Base-by-base conservation (phyloP, 169 alveolate genomes). In the Cryptosporidium ubiquitum region DNA sequence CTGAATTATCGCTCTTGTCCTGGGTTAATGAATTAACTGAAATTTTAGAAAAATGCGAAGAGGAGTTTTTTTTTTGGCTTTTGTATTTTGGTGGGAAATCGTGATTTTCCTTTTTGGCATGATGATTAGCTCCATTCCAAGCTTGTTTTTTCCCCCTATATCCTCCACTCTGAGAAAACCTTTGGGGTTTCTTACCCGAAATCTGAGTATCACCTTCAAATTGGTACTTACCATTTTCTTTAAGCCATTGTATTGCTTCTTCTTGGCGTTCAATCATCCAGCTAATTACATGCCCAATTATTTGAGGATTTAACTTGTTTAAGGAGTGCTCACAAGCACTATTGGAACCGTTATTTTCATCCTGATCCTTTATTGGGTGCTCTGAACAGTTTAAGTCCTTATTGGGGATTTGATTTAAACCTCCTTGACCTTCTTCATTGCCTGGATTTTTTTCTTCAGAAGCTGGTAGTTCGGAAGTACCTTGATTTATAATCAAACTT, bases 261-360 rank as follows among this genome's bases (percentile, higher is more conserved):
- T 29, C 20, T 79, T 79, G 86, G n/a, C 86, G 73, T 29, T 79
- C 68, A 6, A 23, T 37, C 86, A 79, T 57, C 86, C 86, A 79
- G 39, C 18, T 37, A 12, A 79, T 37, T n/a, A 79, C 44, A 61
- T 47, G 64, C 33, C 31, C 31, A 6, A 79, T 64, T 12, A 73
- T 39, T 23, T n/a, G 57, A 73, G 44, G 18, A 31, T 73, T 73
- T 14, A n/a, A 57, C 2, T 51, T 51, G 33, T n/a, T 39, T 68
- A 9, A n/a, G 16, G n/a, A 1, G 40, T 18, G 70, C 20, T 51
- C 61, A 20, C 16, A 0, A n/a, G 61, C 6, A 3, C 29, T 4
- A 23, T 5, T 51, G 61, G 61, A 20, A 20, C 16, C 20, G 0
- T 0, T 23, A 26, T 26, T 10, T 4, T 55, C 16, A 10, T 26